Percentiles rank a stretch among this genome's conserved stretches.
phyloP scores from a whole-genome alignment of 2,329 filamentous ascomycete genomes.

The Passalora sequoiae region DNA sequence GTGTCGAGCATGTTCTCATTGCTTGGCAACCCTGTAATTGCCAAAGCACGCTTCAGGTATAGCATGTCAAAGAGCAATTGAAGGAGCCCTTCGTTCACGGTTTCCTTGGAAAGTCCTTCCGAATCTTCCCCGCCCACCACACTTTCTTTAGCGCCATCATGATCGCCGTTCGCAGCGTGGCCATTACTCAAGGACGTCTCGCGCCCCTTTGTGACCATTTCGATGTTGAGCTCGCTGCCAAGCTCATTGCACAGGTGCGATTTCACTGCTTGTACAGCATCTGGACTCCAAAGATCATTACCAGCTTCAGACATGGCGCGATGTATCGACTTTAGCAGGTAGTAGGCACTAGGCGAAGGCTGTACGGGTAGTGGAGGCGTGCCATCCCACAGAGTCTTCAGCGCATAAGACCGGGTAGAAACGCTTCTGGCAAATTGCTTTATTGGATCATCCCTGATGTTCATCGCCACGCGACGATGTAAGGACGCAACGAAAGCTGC shows the following conservation, averaged over 20 bases:
- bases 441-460: constrained; percentile 40
- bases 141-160: constrained; percentile 8
- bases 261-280: constrained; percentile 62
- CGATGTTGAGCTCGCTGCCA: constrained; percentile 37
- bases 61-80: constrained; percentile 9
- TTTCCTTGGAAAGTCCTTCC: too few species aligned
- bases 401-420: constrained; percentile 27
- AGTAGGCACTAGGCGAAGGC: constrained; percentile 69
- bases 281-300: constrained; percentile 73
- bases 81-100: too few species aligned
- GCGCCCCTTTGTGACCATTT: constrained; percentile 13
- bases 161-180: constrained; percentile 12
- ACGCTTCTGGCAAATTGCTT: constrained; percentile 8
- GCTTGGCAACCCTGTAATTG: constrained; percentile 30
- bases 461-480: constrained; percentile 55
- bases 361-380: constrained; percentile 68
- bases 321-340: constrained; percentile 62
- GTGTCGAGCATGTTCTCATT: constrained; percentile 9
- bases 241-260: constrained; percentile 50
- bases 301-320: constrained; percentile 65
- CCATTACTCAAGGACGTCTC: constrained; percentile 18
- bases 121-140: constrained; percentile 13
- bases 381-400: constrained; percentile 74
- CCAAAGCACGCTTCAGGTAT: constrained; percentile 21
- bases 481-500: constrained; percentile 57